Conservation (phyloP, 805 yeast genomes). For the Yamadazyma laniorum region DNA sequence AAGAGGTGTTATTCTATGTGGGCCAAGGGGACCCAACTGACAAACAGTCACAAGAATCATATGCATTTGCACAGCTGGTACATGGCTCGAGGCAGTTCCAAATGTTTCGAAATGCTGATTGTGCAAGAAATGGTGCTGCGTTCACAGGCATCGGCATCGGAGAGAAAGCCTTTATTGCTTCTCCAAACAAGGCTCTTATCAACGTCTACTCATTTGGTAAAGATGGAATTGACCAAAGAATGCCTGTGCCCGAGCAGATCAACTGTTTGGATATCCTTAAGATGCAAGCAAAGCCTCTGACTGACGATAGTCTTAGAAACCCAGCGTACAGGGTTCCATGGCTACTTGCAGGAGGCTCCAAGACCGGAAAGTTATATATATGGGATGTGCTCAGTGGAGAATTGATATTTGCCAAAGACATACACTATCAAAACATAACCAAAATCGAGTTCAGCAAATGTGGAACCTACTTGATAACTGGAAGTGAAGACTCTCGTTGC, state of each 20-base stretch:
- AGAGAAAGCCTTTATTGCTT: constrained; percentile 60
- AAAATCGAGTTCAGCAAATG: constrained; percentile 58
- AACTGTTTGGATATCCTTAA: constrained; percentile 50
- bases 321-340: constrained; percentile 55
- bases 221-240: constrained; percentile 70
- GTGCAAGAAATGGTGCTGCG: constrained; percentile 45
- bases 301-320: constrained; percentile 12
- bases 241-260: constrained; percentile 82
- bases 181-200: constrained; percentile 68
- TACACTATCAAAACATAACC: constrained; percentile 79
- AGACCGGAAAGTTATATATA: constrained; percentile 71
- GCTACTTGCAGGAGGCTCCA: constrained; percentile 70
- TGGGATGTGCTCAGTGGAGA: constrained; percentile 86
- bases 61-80: constrained; percentile 41
- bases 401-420: constrained; percentile 67
- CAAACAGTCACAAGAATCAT: constrained; percentile 43
- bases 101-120: constrained; percentile 53
- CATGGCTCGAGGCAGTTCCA: constrained; percentile 49
- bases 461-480: constrained; percentile 63
- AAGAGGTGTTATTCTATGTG: constrained; percentile 49
- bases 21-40: constrained; percentile 45
- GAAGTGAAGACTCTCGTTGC: constrained; percentile 80
- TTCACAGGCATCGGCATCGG: constrained; percentile 47
- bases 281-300: constrained; percentile 21
- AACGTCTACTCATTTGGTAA: constrained; percentile 71